Percentiles rank a stretch among this genome's conserved stretches.
phyloP scores from a whole-genome alignment of 2,329 filamentous ascomycete species.

The Trichocomaceae sp. region DNA sequence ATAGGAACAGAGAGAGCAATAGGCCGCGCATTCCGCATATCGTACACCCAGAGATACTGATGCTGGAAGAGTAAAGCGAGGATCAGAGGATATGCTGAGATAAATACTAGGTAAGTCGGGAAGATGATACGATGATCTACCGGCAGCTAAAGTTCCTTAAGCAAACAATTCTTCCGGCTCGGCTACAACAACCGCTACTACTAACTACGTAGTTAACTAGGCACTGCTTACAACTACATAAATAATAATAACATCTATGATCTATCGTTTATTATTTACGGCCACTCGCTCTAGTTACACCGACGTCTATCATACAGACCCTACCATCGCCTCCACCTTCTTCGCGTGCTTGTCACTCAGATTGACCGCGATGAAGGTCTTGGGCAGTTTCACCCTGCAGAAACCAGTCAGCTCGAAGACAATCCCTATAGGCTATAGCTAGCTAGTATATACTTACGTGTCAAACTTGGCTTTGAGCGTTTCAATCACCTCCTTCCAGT shows the following conservation, averaged over 20 bases:
- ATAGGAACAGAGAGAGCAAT: neutral
- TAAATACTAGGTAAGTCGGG: no score
- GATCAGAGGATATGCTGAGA: neutral
- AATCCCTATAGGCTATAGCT: neutral
- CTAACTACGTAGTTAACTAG: no score
- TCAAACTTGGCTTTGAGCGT: constrained; percentile 92
- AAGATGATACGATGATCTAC: no score
- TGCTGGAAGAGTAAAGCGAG: neutral
- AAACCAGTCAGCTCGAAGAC: neutral
- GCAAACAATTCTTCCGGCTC: no score
- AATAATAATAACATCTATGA: no score
- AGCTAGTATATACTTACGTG: constrained; percentile 54
- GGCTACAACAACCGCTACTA: no score
- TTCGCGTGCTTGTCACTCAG: constrained; percentile 40
- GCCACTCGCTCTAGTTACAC: neutral
- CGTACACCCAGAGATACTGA: neutral
- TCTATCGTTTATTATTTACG: neutral
- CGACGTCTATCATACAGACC: neutral
- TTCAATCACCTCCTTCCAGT: constrained; percentile 97
- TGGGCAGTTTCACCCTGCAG: constrained; percentile 44
- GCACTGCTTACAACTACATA: no score
- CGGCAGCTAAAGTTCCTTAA: no score
- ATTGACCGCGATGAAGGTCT: constrained; percentile 47
- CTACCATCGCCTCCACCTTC: neutral
- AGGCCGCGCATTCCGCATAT: neutral